These are phyloP conservation scores for Darksidea phi DNA, from an alignment of 495 filamentous ascomycete genomes.

Conservation along the genomic window DNA sequence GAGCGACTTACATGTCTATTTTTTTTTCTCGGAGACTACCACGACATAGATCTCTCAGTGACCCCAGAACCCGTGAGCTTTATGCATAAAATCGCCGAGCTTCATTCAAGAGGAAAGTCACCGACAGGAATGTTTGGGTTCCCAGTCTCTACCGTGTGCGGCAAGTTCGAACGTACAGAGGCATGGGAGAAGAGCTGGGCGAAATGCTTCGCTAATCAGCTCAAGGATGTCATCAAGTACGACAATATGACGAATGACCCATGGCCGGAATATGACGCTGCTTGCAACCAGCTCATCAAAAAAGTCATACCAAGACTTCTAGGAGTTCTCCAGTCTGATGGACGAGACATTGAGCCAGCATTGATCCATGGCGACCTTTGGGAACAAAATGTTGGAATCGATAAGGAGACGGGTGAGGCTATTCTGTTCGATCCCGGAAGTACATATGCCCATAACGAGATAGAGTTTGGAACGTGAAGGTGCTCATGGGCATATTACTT, in stretches of 20 bases:
- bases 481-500: neutral
- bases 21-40: neutral
- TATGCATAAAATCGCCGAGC: neutral
- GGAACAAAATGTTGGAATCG: neutral
- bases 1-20: neutral
- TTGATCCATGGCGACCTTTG: constrained; percentile 20
- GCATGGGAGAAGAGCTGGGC: neutral
- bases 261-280: neutral
- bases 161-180: neutral
- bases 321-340: constrained; percentile 2
- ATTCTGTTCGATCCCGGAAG: constrained; percentile 1
- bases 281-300: neutral
- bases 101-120: neutral
- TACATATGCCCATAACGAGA: constrained; percentile 17
- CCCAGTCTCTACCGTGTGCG: neutral
- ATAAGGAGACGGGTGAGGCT: neutral
- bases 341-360: constrained; percentile 6
- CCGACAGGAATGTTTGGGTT: neutral
- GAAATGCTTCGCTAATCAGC: neutral
- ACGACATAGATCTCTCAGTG: neutral
- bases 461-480: constrained; percentile 16
- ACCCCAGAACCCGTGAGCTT: neutral
- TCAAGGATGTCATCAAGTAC: neutral
- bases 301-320: neutral
- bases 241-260: neutral